Evolutionary conservation across 441 rosid species (phyloP), one percentile per base, ranked within the genome.

Genomic region (Hura crepitans): DNA sequence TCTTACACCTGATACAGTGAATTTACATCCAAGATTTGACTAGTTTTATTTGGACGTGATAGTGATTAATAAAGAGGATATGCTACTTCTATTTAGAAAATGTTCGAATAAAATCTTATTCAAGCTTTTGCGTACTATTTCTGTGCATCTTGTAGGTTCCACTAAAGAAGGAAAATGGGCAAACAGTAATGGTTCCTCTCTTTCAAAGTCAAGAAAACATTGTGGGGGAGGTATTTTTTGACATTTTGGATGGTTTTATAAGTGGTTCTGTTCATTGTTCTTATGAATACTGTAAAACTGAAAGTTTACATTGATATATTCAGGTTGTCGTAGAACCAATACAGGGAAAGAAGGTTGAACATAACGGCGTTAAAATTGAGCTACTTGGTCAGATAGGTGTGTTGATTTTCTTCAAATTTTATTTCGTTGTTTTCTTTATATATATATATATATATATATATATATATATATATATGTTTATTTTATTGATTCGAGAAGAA

Each of bases 381-480:
- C 95, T 93, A 68, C 97, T 91, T 57, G 97, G 97, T 75, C 98
- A 93, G 83, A 93, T 91, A 84, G 96, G 97, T 89, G 62, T 71
- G 81, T 43, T 59, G 31, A 43, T 31, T 47, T 77, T 54, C 65
- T 69, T 68, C 30, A 20, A 33, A 17, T 58, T 56, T 35, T 50
- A 11, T 49, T n/a, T 20, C 61, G 39, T 42, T 25, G 13, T 37
- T 62, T 3, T 12, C n/a, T n/a, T n/a, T n/a, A 8, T 60, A 54
- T 30, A 27, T 53, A 25, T 23, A 18, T 25, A 61, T n/a, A 8
- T 60, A 54, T 30, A 27, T 53, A 25, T 23, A 18, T 25, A 61
- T 37, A 12, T 23, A 8, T 53, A 51, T 13, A 51, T 25, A 14
- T 9, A 23, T 37, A 8, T 7, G 37, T 8, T 37, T 7, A 25